A percentile compares a stretch with the other conserved stretches of the same genome.
Conservation (phyloP, 148 eudicot genomes). For the Dysphania ambrosioides region DNA sequence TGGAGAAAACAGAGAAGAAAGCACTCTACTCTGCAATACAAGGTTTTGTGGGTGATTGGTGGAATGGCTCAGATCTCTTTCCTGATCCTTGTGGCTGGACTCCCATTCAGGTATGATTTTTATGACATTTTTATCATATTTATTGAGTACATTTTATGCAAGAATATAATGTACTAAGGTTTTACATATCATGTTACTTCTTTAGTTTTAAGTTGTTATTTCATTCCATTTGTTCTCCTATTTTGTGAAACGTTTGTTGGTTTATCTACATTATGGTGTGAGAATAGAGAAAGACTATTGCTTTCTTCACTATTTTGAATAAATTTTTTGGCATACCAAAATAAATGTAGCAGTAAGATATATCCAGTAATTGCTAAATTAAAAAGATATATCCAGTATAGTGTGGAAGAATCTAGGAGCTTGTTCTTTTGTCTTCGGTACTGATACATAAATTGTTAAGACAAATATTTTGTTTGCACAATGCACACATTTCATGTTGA, state of each 20-base stretch:
- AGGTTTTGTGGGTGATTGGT: constrained; percentile 74
- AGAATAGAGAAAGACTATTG: background rate
- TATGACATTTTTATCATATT: background rate
- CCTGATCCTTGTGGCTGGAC: constrained; percentile 99
- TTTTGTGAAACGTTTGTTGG: background rate
- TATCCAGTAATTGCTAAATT: too few species aligned
- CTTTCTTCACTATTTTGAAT: background rate
- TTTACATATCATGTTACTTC: background rate
- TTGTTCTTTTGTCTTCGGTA: background rate
- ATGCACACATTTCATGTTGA: too few species aligned
- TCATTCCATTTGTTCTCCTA: constrained; percentile 10
- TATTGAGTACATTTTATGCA: background rate
- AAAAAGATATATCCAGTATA: too few species aligned
- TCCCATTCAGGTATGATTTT: constrained; percentile 62
- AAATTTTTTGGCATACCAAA: background rate
- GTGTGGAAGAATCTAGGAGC: background rate
- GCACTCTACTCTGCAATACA: constrained; percentile 71
- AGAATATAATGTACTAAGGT: background rate
- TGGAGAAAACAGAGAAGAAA: constrained; percentile 61
- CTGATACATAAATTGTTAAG: too few species aligned
- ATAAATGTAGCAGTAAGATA: too few species aligned
- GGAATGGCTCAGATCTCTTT: constrained; percentile 90
- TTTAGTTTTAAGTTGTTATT: constrained; percentile 1
- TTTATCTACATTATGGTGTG: background rate
- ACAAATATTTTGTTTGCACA: too few species aligned